phyloP scores from a whole-genome alignment of 2,329 filamentous ascomycete species.

The Tolypocladium guangdongense region DNA sequence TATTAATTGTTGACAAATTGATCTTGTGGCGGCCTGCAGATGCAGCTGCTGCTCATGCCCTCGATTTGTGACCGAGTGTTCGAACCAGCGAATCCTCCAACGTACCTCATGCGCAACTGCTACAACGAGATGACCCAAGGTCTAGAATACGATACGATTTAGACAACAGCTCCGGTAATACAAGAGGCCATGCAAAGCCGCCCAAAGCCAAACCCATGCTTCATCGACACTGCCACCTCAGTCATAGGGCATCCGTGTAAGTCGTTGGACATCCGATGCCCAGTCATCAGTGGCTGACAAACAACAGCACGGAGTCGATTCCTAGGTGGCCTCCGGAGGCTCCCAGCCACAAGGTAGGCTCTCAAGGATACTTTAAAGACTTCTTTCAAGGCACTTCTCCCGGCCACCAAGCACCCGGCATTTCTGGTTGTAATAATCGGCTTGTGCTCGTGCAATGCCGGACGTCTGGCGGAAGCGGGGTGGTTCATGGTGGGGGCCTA shows the following conservation, averaged over 20 bases:
- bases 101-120: too few relatives aligned
- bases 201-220: background rate
- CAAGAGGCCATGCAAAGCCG: background rate
- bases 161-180: background rate
- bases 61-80: background rate
- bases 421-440: too few relatives aligned
- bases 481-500: background rate
- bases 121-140: too few relatives aligned
- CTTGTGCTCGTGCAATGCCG: background rate
- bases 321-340: background rate
- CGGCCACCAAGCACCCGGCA: too few relatives aligned
- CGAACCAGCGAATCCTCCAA: too few relatives aligned
- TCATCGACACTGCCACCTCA: background rate
- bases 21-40: background rate
- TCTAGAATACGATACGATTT: too few relatives aligned
- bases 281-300: background rate
- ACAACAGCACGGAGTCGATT: background rate
- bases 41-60: background rate
- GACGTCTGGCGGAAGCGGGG: background rate
- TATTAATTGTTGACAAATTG: background rate
- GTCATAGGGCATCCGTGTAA: background rate
- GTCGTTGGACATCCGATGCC: background rate
- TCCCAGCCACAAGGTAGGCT: background rate
- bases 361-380: too few relatives aligned
- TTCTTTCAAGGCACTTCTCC: too few relatives aligned